A percentile compares a stretch with the other conserved stretches of the same genome.
These are phyloP conservation scores for Psilocybe tampanensis DNA, from an alignment of 768 basidiomycete genomes.

Conservation along the genomic window DNA sequence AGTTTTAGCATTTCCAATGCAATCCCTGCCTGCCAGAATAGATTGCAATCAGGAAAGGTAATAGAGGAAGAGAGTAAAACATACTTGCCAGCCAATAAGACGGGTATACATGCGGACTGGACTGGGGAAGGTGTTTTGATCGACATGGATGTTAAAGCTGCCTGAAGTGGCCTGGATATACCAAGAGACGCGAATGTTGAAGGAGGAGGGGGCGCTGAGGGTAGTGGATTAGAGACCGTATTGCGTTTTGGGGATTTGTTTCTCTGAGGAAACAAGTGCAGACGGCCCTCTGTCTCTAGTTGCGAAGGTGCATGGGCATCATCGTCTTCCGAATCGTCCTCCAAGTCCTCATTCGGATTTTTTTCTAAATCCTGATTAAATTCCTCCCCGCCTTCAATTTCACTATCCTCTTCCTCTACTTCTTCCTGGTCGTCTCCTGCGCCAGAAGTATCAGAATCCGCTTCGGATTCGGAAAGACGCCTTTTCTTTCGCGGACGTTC, in stretches of 20 bases:
- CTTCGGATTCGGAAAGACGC: slow-evolving; percentile 25
- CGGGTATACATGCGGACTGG: slow-evolving; percentile 88
- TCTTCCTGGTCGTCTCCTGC: slow-evolving; percentile 2
- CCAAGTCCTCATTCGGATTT: slow-evolving; percentile 2
- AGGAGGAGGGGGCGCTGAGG: slow-evolving; percentile 4
- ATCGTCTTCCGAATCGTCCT: slow-evolving; percentile 1
- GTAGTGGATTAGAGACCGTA: neutral
- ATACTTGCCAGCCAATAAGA: slow-evolving; percentile 72
- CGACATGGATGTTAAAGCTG: slow-evolving; percentile 78
- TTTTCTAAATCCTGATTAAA: no score
- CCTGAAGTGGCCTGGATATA: slow-evolving; percentile 59
- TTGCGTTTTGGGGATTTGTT: slow-evolving; percentile 1
- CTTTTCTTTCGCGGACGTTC: slow-evolving; percentile 39
- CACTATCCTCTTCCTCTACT: no score
- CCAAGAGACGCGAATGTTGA: slow-evolving; percentile 59
- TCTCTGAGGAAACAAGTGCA: slow-evolving; percentile 13
- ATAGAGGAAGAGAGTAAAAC: neutral
- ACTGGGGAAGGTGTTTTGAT: slow-evolving; percentile 86
- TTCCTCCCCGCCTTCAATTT: neutral
- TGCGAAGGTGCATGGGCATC: neutral
- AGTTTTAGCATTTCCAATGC: slow-evolving; percentile 97
- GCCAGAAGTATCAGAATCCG: slow-evolving; percentile 17
- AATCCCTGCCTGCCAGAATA: slow-evolving; percentile 73
- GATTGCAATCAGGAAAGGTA: neutral
- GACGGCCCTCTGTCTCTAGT: slow-evolving; percentile 21